Evolutionary conservation across 1,284 basidiomycete genomes (phyloP).

Genomic region (Ustilago hordei): DNA sequence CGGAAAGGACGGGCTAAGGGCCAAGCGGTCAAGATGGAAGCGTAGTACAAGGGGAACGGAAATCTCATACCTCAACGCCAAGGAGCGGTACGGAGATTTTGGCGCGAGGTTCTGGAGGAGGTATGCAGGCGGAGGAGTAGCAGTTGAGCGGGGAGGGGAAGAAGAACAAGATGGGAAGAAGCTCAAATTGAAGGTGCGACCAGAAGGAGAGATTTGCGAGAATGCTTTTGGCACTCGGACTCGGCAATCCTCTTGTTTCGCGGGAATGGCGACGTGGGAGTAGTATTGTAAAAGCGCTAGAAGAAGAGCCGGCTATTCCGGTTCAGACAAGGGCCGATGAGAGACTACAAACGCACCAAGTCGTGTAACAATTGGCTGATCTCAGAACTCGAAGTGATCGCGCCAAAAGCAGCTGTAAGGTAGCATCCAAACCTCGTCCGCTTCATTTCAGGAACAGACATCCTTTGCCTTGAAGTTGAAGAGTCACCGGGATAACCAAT

Average conservation of each 20-base stretch:
- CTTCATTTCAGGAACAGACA: background rate
- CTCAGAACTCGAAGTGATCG: background rate
- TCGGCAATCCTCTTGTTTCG: conserved; percentile 14
- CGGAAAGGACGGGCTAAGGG: background rate
- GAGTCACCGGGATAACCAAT: too few relatives aligned
- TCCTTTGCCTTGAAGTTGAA: background rate
- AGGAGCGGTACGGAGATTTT: background rate
- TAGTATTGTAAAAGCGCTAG: background rate
- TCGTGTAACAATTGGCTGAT: background rate
- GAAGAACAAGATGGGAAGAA: background rate
- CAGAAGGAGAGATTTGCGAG: conserved; percentile 27
- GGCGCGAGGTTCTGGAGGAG: background rate
- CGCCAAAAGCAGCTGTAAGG: background rate
- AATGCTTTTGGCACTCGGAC: conserved; percentile 15
- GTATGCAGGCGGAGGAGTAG: too few relatives aligned
- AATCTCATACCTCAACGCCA: background rate
- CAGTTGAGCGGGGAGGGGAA: background rate
- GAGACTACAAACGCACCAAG: background rate
- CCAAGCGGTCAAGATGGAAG: background rate
- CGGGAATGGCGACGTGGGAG: background rate
- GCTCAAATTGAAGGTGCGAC: background rate
- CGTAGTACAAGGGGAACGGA: background rate
- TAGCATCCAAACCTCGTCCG: background rate
- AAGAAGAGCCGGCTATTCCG: background rate
- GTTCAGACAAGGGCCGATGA: background rate